Conservation (phyloP, 1,284 basidiomycete species). For the Grifola frondosa region DNA sequence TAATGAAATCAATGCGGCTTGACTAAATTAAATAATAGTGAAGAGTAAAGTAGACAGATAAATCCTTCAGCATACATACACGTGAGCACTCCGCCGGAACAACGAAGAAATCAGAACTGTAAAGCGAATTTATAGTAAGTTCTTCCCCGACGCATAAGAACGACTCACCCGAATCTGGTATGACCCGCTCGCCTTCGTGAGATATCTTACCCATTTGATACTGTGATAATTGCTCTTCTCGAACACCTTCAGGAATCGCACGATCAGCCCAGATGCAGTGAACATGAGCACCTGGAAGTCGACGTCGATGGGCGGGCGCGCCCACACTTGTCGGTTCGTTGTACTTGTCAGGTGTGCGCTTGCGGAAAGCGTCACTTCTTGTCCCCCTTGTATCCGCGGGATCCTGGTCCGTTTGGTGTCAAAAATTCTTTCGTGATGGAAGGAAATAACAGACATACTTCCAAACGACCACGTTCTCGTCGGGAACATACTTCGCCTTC, state of each 20-base stretch:
- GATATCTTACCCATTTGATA: conserved; percentile 90
- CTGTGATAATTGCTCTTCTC: conserved; percentile 94
- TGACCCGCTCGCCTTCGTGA: conserved; percentile 84
- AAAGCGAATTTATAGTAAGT: neutral
- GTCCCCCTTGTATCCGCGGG: conserved; percentile 87
- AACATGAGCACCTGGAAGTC: conserved; percentile 99
- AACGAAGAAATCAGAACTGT: conserved; percentile 22
- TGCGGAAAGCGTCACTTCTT: conserved; percentile 86
- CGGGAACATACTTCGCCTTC: conserved; percentile 96
- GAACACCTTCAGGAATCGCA: conserved; percentile 97
- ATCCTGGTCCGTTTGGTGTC: conserved; percentile 53
- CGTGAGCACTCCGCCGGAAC: neutral
- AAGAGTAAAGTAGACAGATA: too few relatives aligned
- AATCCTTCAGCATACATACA: conserved; percentile 9
- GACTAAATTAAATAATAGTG: too few relatives aligned
- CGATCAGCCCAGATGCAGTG: conserved; percentile 92
- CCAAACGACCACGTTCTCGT: conserved; percentile 96
- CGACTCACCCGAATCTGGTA: conserved; percentile 77
- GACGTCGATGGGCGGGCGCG: conserved; percentile 94
- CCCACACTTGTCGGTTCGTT: conserved; percentile 93
- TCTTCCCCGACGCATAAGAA: neutral
- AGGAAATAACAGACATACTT: conserved; percentile 66
- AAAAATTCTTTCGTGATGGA: neutral
- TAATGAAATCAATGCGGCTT: too few relatives aligned
- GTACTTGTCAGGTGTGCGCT: conserved; percentile 84